Percentiles rank a stretch among this genome's conserved stretches.
These are phyloP conservation scores for Ceratobasidium sp. DNA, from an alignment of 1,284 basidiomycete genomes.

Conservation along the genomic window DNA sequence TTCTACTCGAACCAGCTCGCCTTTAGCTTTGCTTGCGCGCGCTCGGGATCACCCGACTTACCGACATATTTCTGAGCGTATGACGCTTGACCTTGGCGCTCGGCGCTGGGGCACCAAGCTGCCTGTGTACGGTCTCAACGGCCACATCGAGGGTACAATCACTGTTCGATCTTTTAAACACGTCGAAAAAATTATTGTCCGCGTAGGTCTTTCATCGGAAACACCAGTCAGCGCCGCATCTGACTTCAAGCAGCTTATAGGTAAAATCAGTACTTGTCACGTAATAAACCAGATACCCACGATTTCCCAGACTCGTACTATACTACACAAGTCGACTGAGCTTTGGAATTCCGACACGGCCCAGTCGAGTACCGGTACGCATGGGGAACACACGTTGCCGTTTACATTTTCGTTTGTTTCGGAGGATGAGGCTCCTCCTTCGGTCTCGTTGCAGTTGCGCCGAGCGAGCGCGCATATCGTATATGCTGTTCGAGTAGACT, in stretches of 20 bases:
- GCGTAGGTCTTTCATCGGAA: constrained; percentile 5
- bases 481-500: constrained; percentile 38
- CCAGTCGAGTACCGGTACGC: not conserved
- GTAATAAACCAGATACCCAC: constrained; percentile 38
- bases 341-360: constrained; percentile 18
- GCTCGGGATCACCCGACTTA: not conserved
- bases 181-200: constrained; percentile 37
- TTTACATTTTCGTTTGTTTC: constrained; percentile 12
- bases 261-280: constrained; percentile 35
- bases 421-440: constrained; percentile 9
- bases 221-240: too few species aligned
- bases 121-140: constrained; percentile 21
- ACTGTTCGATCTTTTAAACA: constrained; percentile 34
- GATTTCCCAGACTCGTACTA: constrained; percentile 27
- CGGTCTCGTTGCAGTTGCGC: constrained; percentile 12
- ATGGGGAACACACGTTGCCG: not conserved
- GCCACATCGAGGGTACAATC: constrained; percentile 3
- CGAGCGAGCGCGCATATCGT: constrained; percentile 16
- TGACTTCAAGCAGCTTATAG: constrained; percentile 21
- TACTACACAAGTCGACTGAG: constrained; percentile 1
- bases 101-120: constrained; percentile 37
- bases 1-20: not conserved
- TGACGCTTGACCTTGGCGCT: constrained; percentile 30
- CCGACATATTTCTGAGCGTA: constrained; percentile 17
- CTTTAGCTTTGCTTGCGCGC: not conserved